Evolutionary conservation across 352 stramenopile genomes (phyloP), one percentile per base, ranked within the genome.

Genomic region (Elongisporangium prolatum): DNA sequence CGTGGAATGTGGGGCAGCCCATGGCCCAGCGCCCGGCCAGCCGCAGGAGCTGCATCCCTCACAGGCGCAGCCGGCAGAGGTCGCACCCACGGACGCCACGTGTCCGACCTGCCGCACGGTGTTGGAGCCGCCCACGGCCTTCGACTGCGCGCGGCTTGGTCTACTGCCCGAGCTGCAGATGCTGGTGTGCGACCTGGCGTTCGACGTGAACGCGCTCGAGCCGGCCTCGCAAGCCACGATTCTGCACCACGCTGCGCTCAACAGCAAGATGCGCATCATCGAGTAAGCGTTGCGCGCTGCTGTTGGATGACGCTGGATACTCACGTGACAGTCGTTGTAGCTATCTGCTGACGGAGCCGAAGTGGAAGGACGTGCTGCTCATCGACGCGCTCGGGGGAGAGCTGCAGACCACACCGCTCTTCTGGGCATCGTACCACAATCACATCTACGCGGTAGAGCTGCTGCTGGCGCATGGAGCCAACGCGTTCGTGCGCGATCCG

Each of bases 361-460:
- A 61, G 14, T 54, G 86, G 13, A 52, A 61, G 24, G 53, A 60
- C 10, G 50, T 61, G 53, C 59, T 90, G 28, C 6, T 75, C 1
- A 65, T 91, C 5, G 79, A 93, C 21, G 64, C 70, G 11, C 66
- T 80, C 10, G 84, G 72, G 51, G 80, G 84, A 0, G 72, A 89
- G 14, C 59, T 72, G 52, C 68, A 78, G 50, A 89, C 84, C 18
- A 90, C 84, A 44, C 79, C 84, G 54, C 70, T 93, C 21, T 91
- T 88, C 57, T 93, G 84, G 80, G 84, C 84, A 44, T 70, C 75
- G 53, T 80, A 66, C 50, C 62, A 86, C 62, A 91, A 93, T 68
- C 80, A 90, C 62, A 89, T 93, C 52, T 93, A 93, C 58, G 77
- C 79, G 0, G 77, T 93, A 4, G 84, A 89, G 58, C 53, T 93